A percentile compares a stretch with the other conserved stretches of the same genome.
These are phyloP conservation scores for rapeseed (Brassica napus) DNA, from an alignment of 345 rosid genomes.

Conservation along the genomic window Da-Ae NC_063439.1:28226001-28226500, in stretches of 20 bases:
- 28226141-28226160: not conserved
- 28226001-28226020: not conserved
- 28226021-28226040: not conserved
- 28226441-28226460: not conserved
- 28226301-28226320: not conserved
- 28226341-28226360: not conserved
- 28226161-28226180: not conserved
- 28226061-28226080: constrained; percentile 34
- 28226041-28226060: constrained; percentile 8
- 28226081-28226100: constrained; percentile 18
- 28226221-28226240: not conserved
- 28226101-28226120: not conserved
- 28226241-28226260: not conserved
- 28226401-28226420: not conserved
- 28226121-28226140: not conserved
- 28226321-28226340: not conserved
- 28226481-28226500: constrained; percentile 5
- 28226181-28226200: not conserved
- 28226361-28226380: constrained; percentile 1
- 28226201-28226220: not conserved
- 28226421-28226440: constrained; percentile 2
- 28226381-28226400: not conserved
- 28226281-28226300: not conserved
- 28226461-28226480: constrained; percentile 1
- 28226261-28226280: not conserved